Evolutionary conservation across 345 rosid genomes (phyloP).

Genomic region (Populus ilicifolia): DNA sequence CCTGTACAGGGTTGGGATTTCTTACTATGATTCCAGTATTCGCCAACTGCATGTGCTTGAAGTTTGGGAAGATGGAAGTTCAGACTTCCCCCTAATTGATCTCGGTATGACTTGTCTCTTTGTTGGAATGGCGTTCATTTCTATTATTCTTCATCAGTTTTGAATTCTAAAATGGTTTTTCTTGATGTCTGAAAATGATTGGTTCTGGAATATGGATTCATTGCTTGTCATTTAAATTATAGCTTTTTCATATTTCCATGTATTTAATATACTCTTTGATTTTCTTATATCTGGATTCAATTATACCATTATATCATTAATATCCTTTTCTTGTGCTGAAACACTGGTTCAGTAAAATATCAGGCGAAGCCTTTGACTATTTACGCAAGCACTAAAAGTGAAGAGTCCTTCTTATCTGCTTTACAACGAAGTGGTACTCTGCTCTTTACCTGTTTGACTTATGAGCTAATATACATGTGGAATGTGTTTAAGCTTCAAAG

Average conservation of each 20-base stretch:
- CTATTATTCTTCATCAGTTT: neutral
- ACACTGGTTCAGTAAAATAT: slow-evolving; percentile 58
- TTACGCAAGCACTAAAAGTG: slow-evolving; percentile 91
- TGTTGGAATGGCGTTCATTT: slow-evolving; percentile 6
- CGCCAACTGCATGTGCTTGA: slow-evolving; percentile 91
- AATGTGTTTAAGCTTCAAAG: slow-evolving; percentile 24
- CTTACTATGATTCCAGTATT: slow-evolving; percentile 76
- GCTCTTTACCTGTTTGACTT: slow-evolving; percentile 14
- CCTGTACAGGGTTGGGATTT: slow-evolving; percentile 64
- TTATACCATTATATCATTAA: slow-evolving; percentile 1
- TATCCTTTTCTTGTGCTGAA: slow-evolving; percentile 13
- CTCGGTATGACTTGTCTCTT: slow-evolving; percentile 46
- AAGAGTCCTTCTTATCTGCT: slow-evolving; percentile 79
- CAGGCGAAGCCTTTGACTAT: slow-evolving; percentile 75
- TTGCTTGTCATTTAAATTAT: neutral
- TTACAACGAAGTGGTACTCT: slow-evolving; percentile 67
- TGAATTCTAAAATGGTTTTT: neutral
- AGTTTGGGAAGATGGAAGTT: slow-evolving; percentile 83
- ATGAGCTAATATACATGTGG: slow-evolving; percentile 7
- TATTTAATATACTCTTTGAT: neutral
- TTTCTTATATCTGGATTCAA: neutral
- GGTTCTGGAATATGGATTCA: neutral
- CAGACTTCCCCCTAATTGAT: slow-evolving; percentile 69
- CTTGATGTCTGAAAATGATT: neutral
- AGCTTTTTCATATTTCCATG: neutral